Percentiles rank a stretch among this genome's conserved stretches.
These are phyloP conservation scores for Petunia secreta DNA, from an alignment of 257 asterid species.

Conservation along the genomic window DNA sequence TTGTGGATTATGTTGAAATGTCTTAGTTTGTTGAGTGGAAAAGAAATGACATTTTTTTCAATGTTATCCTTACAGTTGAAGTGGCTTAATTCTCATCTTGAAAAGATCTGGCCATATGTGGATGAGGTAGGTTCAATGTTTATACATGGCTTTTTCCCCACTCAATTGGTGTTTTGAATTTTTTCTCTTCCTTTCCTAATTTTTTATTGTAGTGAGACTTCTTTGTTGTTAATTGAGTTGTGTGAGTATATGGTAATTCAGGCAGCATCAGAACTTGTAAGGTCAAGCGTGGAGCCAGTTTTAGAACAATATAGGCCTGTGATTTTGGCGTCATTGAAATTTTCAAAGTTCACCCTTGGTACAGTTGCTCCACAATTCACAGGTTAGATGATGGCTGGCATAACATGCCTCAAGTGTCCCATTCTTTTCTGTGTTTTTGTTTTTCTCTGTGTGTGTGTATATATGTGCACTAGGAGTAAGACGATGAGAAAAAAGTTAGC, in stretches of 20 bases:
- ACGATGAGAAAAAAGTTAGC: neutral
- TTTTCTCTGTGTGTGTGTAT: neutral
- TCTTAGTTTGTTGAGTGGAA: neutral
- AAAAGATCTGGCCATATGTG: constrained; percentile 87
- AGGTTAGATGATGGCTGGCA: constrained; percentile 42
- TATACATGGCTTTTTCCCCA: neutral
- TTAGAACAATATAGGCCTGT: constrained; percentile 85
- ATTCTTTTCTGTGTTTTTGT: neutral
- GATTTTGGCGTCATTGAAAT: constrained; percentile 72
- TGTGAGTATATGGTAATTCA: constrained; percentile 33
- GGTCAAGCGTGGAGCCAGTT: constrained; percentile 78
- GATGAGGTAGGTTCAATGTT: constrained; percentile 57
- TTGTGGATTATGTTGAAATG: neutral
- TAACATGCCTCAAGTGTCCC: neutral
- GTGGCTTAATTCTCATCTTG: constrained; percentile 81
- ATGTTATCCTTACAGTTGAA: constrained; percentile 54
- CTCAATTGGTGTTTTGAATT: neutral
- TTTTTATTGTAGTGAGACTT: neutral
- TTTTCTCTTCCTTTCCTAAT: neutral
- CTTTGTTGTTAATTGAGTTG: neutral
- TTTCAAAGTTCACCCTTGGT: constrained; percentile 90
- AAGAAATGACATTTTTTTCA: neutral
- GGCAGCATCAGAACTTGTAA: constrained; percentile 89
- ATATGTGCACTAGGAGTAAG: neutral
- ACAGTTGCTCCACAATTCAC: constrained; percentile 93